Evolutionary conservation across 805 yeast species (phyloP).

Genomic region (Wickerhamiella brachini): DNA sequence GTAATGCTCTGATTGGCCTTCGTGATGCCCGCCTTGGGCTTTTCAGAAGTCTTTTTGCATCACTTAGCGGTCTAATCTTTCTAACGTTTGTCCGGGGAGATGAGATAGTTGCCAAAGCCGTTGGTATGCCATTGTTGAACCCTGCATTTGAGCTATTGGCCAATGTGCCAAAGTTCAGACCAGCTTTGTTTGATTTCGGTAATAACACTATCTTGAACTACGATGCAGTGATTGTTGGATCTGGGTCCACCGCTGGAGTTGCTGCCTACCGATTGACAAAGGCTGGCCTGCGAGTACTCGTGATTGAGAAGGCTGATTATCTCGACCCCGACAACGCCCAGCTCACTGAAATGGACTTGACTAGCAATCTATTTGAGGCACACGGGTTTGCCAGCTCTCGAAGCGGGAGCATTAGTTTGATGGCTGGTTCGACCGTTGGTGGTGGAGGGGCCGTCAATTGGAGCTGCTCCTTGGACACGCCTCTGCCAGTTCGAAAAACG

Average conservation of each 20-base stretch:
- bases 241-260: conserved; percentile 43
- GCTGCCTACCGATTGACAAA: conserved; percentile 33
- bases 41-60: conserved; percentile 27
- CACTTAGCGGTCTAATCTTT: conserved; percentile 19
- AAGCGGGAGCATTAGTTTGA: conserved; percentile 26
- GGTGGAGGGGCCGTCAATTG: conserved; percentile 48
- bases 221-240: conserved; percentile 37
- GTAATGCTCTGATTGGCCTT: conserved; percentile 28
- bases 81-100: conserved; percentile 2
- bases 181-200: background rate
- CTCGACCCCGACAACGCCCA: conserved; percentile 26
- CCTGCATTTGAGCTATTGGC: background rate
- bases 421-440: conserved; percentile 44
- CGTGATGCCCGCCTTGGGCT: conserved; percentile 27
- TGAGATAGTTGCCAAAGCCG: background rate
- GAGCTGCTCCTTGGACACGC: conserved; percentile 41
- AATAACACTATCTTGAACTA: background rate
- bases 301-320: conserved; percentile 39
- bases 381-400: conserved; percentile 26
- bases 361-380: conserved; percentile 28
- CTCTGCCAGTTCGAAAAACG: conserved; percentile 36
- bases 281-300: conserved; percentile 32
- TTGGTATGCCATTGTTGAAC: background rate
- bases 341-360: conserved; percentile 26
- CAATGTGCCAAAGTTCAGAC: background rate